Base-by-base conservation (phyloP, 75 land plant species). In the Cunninghamia lanceolata region DNA sequence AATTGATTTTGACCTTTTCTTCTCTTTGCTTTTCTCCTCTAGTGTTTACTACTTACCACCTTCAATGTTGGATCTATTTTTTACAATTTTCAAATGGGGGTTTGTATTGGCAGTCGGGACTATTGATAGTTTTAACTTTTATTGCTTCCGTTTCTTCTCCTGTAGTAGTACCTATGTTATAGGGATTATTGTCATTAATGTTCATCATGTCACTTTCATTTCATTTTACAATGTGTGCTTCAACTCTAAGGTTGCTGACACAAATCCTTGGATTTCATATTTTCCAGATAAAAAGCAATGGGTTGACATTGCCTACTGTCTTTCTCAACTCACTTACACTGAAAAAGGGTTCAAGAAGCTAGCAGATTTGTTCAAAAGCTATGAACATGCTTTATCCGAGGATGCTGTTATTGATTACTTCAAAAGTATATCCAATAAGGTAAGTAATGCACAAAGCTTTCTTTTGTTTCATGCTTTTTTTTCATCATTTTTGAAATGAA, bases 331-430 rank as follows among this genome's bases (percentile, higher is more conserved):
- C 34, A 86, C 95, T 50, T 95, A 91, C 90, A 93, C 95, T 83
- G 99, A 98, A 59, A 98, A 92, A 84, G 96, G 96, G 85, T 86
- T 93, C 84, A 95, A 91, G 89, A 98, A 95, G 91, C 90, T 98
- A 63, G 95, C 92, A 35, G 99, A 98, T 19, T 92, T 88, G 43
- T 94, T 97, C 86, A 97, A 96, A 82, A 86, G 87, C 1, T 98
- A 96, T 92, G 93, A 96, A 85, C 93, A 98, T 91, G 94, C 91
- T 68, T 86, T 98, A 53, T 90, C 88, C 30, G 94, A 97, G 52
- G 95, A 93, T 52, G 91, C 93, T 82, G 99, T 98, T 30, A 86
- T 95, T 90, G 93, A 94, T 19, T 88, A 94, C 84, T 98, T 98
- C 88, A 94, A 87, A 89, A 89, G 74, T 84, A 96, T 98, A 81